Conservation (phyloP, 805 yeast species). For the Candida boidinii region DNA sequence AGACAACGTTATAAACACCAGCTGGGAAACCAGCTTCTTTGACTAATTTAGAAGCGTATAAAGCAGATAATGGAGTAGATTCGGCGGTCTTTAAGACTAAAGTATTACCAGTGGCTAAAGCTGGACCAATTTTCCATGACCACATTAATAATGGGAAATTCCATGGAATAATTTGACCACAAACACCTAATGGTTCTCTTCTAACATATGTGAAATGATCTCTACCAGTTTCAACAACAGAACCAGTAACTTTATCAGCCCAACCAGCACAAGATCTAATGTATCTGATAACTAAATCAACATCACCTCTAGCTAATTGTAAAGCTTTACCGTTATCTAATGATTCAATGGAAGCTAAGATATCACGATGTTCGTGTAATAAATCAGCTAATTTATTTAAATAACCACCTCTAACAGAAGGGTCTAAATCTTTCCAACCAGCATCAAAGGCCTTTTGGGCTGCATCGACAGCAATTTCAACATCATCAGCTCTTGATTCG, state of each 20-base stretch:
- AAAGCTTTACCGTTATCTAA: constrained; percentile 86
- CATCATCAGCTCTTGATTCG: constrained; percentile 72
- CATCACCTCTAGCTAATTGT: constrained; percentile 63
- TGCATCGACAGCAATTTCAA: constrained; percentile 78
- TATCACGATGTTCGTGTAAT: constrained; percentile 62
- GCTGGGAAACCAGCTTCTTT: constrained; percentile 85
- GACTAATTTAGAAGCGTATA: constrained; percentile 60
- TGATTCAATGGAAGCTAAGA: constrained; percentile 74
- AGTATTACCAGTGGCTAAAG: constrained; percentile 84
- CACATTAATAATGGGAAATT: constrained; percentile 92
- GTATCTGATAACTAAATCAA: constrained; percentile 58
- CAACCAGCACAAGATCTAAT: constrained; percentile 84
- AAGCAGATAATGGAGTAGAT: constrained; percentile 84
- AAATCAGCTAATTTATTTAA: constrained; percentile 69
- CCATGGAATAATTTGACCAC: constrained; percentile 97
- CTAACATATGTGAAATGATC: constrained; percentile 70
- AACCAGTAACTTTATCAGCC: constrained; percentile 82
- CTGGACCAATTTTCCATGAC: constrained; percentile 93
- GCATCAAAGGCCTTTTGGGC: constrained; percentile 70
- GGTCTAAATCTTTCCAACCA: constrained; percentile 63
- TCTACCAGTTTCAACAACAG: constrained; percentile 64
- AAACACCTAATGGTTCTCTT: constrained; percentile 90
- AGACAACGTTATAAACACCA: constrained; percentile 81
- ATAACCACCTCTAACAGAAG: constrained; percentile 54
- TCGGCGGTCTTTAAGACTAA: constrained; percentile 87